These are phyloP conservation scores for Pyrrhoderma noxium DNA, from an alignment of 1,284 basidiomycete species.

Conservation along the genomic window DNA sequence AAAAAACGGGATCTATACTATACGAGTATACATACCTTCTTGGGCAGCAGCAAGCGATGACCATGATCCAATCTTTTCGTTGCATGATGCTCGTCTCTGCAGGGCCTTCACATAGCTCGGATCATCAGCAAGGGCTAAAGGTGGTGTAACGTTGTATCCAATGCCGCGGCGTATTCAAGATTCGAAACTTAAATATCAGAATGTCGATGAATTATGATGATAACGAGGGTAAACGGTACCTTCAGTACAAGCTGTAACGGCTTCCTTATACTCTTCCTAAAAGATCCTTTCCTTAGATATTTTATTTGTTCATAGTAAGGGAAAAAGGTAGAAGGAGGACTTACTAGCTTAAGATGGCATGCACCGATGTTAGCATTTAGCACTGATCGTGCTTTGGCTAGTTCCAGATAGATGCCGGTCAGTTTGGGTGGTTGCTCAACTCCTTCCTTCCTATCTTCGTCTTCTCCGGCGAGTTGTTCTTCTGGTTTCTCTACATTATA, in stretches of 20 bases:
- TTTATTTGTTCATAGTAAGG: not conserved
- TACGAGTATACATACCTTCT: slow-evolving; percentile 51
- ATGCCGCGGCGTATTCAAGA: too few relatives aligned
- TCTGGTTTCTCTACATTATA: too few relatives aligned
- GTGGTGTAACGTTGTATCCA: too few relatives aligned
- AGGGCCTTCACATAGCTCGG: slow-evolving; percentile 83
- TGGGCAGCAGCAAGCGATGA: slow-evolving; percentile 73
- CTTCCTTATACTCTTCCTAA: slow-evolving; percentile 69
- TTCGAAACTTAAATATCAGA: slow-evolving; percentile 8
- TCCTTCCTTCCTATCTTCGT: slow-evolving; percentile 18
- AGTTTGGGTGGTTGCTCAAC: slow-evolving; percentile 19
- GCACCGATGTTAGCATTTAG: slow-evolving; percentile 78
- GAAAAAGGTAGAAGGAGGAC: slow-evolving; percentile 21
- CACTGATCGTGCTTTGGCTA: slow-evolving; percentile 53
- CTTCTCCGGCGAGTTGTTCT: too few relatives aligned
- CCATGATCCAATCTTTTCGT: slow-evolving; percentile 78
- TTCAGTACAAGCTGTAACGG: slow-evolving; percentile 69
- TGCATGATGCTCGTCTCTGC: slow-evolving; percentile 79
- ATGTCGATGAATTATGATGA: slow-evolving; percentile 1
- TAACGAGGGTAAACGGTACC: slow-evolving; percentile 42
- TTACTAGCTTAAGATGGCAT: slow-evolving; percentile 68
- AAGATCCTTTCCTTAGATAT: not conserved
- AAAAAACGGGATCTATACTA: not conserved
- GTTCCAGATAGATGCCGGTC: slow-evolving; percentile 36
- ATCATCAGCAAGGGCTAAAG: slow-evolving; percentile 75